Conservation (phyloP, 306 rosid species). For the Oxytropis ochrocephala region DNA sequence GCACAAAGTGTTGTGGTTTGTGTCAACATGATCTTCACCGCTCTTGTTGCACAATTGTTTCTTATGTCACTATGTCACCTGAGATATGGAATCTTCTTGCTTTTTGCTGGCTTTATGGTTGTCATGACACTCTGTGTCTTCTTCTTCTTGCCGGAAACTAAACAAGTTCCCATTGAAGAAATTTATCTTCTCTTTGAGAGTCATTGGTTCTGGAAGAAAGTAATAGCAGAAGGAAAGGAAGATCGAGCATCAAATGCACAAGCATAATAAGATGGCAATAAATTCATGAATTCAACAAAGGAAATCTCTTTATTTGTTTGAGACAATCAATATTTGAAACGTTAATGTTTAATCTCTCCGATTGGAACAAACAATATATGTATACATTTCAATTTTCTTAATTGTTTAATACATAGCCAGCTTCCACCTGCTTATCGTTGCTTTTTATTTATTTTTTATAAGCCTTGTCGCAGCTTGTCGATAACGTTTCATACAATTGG, state of each 20-base stretch:
- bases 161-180: slow-evolving; percentile 80
- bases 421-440: no score
- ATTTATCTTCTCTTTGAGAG: slow-evolving; percentile 56
- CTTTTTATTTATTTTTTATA: no score
- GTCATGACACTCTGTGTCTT: slow-evolving; percentile 60
- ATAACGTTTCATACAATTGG: no score
- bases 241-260: slow-evolving; percentile 35
- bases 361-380: no score
- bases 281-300: not conserved
- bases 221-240: slow-evolving; percentile 33
- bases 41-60: slow-evolving; percentile 75
- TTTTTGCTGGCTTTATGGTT: slow-evolving; percentile 52
- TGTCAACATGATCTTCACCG: slow-evolving; percentile 77
- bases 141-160: slow-evolving; percentile 76
- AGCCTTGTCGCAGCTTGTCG: no score
- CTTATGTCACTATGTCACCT: slow-evolving; percentile 70
- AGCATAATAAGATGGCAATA: not conserved
- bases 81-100: slow-evolving; percentile 64
- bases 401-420: no score
- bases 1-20: slow-evolving; percentile 86
- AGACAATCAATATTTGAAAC: no score
- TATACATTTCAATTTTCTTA: no score
- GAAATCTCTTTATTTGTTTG: no score
- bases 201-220: slow-evolving; percentile 72
- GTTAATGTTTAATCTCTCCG: no score